A percentile compares a stretch with the other conserved stretches of the same genome.
These are phyloP conservation scores for Blastocladiella emersonii DNA, from an alignment of 371 early-diverging fungal genomes.

Conservation along the genomic window DNA sequence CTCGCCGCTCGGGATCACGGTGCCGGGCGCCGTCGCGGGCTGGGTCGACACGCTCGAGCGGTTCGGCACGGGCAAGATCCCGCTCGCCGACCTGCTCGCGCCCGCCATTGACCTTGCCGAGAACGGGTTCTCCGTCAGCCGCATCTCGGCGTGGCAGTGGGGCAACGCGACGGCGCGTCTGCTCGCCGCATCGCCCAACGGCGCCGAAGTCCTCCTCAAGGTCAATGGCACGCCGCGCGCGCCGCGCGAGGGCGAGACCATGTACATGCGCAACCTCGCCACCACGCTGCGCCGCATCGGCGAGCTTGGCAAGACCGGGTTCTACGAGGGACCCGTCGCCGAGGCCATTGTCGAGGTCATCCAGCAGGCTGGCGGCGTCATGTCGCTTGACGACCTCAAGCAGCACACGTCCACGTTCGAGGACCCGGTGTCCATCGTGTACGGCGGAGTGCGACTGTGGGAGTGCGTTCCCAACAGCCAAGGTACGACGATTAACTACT, in stretches of 20 bases:
- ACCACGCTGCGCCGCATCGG: conserved; percentile 48
- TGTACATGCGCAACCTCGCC: conserved; percentile 43
- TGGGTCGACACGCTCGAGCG: conserved; percentile 51
- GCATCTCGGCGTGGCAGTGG: conserved; percentile 39
- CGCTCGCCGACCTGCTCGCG: conserved; percentile 37
- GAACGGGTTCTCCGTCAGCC: conserved; percentile 38
- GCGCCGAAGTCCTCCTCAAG: conserved; percentile 33
- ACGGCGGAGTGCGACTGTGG: conserved; percentile 44
- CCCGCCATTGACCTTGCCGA: conserved; percentile 61
- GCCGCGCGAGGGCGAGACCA: conserved; percentile 50
- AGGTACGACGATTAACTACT: too few relatives aligned
- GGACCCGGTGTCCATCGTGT: conserved; percentile 50
- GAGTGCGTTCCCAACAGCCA: conserved; percentile 71
- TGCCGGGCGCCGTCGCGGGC: conserved; percentile 75
- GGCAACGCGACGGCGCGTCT: conserved; percentile 26
- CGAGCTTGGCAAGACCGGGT: conserved; percentile 48
- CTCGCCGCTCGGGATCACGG: conserved; percentile 48
- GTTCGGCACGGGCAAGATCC: conserved; percentile 58
- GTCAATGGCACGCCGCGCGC: conserved; percentile 28
- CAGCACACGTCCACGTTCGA: conserved; percentile 39
- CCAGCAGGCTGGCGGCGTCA: conserved; percentile 44
- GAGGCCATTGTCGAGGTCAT: conserved; percentile 52
- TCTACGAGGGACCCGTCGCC: conserved; percentile 63
- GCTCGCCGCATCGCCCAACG: conserved; percentile 26
- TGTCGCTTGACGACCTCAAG: conserved; percentile 58